These are phyloP conservation scores for Podila minutissima DNA, from an alignment of 192 early-diverging fungal genomes.

Conservation along the genomic window DNA sequence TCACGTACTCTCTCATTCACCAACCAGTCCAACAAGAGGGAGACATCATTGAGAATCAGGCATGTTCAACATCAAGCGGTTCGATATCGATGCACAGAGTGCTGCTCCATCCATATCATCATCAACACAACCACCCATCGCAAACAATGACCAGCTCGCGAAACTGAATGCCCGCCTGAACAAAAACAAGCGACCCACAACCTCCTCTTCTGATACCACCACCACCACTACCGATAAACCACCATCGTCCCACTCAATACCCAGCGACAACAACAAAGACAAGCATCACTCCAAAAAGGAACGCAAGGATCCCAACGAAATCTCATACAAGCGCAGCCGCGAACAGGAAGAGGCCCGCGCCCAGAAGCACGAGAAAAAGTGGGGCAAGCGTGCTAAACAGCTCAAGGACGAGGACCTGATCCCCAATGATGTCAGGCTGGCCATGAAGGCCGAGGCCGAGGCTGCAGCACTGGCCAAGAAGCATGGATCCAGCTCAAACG, in stretches of 20 bases:
- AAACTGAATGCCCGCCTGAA: slow-evolving; percentile 54
- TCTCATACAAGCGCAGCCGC: slow-evolving; percentile 40
- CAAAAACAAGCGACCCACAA: slow-evolving; percentile 41
- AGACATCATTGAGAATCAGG: background rate
- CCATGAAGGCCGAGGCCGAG: slow-evolving; percentile 46
- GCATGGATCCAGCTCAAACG: slow-evolving; percentile 3
- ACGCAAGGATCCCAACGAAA: slow-evolving; percentile 4
- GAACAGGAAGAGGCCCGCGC: slow-evolving; percentile 35
- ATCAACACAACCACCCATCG: background rate
- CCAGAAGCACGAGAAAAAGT: slow-evolving; percentile 44
- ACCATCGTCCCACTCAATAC: background rate
- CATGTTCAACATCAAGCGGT: slow-evolving; percentile 52
- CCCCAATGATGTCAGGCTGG: slow-evolving; percentile 41
- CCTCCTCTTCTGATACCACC: slow-evolving; percentile 1
- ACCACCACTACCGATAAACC: background rate
- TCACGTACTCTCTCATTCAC: no score
- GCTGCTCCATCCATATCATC: background rate
- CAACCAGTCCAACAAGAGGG: background rate
- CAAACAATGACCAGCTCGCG: slow-evolving; percentile 47
- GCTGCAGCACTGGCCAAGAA: slow-evolving; percentile 2
- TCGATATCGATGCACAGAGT: slow-evolving; percentile 31
- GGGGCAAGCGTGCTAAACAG: slow-evolving; percentile 45
- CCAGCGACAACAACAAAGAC: background rate
- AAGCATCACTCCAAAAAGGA: slow-evolving; percentile 9
- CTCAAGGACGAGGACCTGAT: slow-evolving; percentile 42